Base-by-base conservation (phyloP, 139 green algal species). In the Chlorokybus atmophyticus region DNA sequence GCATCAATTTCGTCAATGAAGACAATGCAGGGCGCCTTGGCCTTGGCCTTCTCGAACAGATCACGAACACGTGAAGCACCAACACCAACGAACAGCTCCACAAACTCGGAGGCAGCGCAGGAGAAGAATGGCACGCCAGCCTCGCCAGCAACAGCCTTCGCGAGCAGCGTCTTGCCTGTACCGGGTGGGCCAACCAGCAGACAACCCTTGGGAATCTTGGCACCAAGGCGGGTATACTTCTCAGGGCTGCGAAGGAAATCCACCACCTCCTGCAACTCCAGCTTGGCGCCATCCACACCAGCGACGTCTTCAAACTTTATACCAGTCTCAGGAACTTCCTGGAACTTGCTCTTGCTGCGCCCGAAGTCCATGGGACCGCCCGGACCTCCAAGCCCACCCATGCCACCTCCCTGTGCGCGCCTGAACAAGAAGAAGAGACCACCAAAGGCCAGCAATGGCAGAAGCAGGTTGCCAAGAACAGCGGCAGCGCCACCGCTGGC, bases 1-100 rank as follows among this genome's bases (percentile, higher is more conserved):
- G 91, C 91, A 62, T 99, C 91, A 64, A 99, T 99, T 79, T 99
- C 91, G 78, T 99, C 91, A 30, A 98, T 93, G 78, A 99, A 99
- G 52, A 99, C 77, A 70, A 99, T 94, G 85, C 91, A 99, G 26
- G 91, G 91, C 0, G 91, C 91, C 76, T 93, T 93, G 38, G 76
- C 59, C 75, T 93, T 93, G 61, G 84, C 84, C 55, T 78, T 78
- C 51, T 78, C 66, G 61, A 98, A 97, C 10, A 97, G 78, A 54
- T 96, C 90, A 19, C 90, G 62, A 4, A 96, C 88, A 40, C 90
- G 77, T 1, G 84, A 82, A n/a, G 90, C 90, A 32, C 90, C 90
- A 29, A 96, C 83, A 5, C 90, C 90, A 55, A 96, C 89, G 74
- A 94, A 97, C 79, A 98, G 94, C 80, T 98, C 90, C 40, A 95